Percentiles rank a stretch among this genome's conserved stretches.
These are phyloP conservation scores for Trametes elegans DNA, from an alignment of 768 basidiomycete genomes.

Conservation along the genomic window DNA sequence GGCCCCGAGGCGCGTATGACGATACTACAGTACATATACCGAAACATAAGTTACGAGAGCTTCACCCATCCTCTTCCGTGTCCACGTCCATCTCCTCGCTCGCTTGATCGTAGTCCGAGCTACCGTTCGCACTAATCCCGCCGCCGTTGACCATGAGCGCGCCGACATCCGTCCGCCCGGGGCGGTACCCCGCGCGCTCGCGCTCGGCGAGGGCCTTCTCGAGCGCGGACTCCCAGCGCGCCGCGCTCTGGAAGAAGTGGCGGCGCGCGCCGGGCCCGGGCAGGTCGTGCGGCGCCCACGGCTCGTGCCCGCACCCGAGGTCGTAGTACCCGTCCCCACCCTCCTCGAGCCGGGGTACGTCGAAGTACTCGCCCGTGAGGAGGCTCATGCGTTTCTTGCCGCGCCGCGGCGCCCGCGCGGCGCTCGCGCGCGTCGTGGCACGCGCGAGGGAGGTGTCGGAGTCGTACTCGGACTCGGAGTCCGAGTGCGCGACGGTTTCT, in stretches of 20 bases:
- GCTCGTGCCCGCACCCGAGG: constrained; percentile 21
- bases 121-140: constrained; percentile 15
- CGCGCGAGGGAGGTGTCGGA: constrained; percentile 35
- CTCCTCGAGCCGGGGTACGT: constrained; percentile 46
- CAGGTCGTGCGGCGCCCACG: constrained; percentile 2
- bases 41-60: constrained; percentile 9
- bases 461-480: constrained; percentile 31
- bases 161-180: constrained; percentile 4
- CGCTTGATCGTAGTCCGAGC: not conserved
- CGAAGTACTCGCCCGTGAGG: constrained; percentile 56
- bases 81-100: constrained; percentile 18
- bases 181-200: constrained; percentile 11
- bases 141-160: constrained; percentile 20
- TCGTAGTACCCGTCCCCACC: constrained; percentile 37
- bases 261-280: constrained; percentile 28
- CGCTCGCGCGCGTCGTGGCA: constrained; percentile 12
- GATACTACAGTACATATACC: not conserved
- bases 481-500: constrained; percentile 25
- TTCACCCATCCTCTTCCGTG: constrained; percentile 6
- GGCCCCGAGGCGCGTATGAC: no score
- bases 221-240: constrained; percentile 34
- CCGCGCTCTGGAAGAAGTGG: constrained; percentile 56
- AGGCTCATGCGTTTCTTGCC: constrained; percentile 66
- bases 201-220: constrained; percentile 17
- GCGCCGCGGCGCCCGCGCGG: constrained; percentile 27